Conservation (phyloP, 176 grass and related monocot genomes). For the Rhynchospora breviuscula region DNA sequence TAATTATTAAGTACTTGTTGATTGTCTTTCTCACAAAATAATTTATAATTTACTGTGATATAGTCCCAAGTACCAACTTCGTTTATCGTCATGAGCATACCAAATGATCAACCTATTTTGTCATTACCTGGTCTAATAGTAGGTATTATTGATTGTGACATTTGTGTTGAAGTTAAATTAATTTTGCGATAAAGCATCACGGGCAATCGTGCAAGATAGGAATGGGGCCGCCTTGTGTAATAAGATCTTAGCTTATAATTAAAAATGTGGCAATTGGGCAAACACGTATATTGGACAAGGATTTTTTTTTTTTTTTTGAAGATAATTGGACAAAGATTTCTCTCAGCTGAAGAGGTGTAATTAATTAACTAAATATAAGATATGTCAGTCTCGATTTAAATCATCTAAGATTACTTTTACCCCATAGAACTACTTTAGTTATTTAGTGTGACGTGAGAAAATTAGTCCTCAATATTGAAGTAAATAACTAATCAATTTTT, state of each 20-base stretch:
- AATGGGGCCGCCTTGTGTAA: not conserved
- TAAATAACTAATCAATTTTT: not conserved
- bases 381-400: not conserved
- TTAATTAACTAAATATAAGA: not conserved
- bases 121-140: not conserved
- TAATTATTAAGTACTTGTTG: not conserved
- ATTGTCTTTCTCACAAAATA: not conserved
- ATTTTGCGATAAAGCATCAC: no score
- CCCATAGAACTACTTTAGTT: not conserved
- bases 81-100: not conserved
- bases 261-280: not conserved
- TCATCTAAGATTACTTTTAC: not conserved
- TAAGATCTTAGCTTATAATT: not conserved
- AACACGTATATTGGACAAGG: not conserved
- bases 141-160: no score
- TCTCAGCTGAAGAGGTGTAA: not conserved
- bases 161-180: no score
- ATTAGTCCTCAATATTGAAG: not conserved
- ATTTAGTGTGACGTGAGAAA: not conserved
- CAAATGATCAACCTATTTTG: not conserved
- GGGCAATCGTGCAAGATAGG: not conserved
- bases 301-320: no score
- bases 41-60: not conserved
- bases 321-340: not conserved
- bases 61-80: not conserved